Percentiles rank a stretch among this genome's conserved stretches.
phyloP scores from a whole-genome alignment of 305 asterid genomes.

The Petunia hybrid region DNA sequence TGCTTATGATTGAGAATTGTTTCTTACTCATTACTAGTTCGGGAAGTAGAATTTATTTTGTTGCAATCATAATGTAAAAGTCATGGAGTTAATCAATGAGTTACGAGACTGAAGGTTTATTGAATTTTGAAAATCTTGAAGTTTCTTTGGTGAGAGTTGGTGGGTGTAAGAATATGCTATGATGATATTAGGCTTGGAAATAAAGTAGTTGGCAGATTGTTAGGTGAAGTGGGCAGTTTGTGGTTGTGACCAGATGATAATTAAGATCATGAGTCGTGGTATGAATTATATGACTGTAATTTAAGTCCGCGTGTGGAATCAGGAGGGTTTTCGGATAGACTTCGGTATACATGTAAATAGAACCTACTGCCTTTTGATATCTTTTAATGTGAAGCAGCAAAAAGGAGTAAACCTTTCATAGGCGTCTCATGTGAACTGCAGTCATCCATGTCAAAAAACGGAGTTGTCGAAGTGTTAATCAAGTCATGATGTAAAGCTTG shows the following conservation, averaged over 20 bases:
- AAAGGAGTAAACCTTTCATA: not conserved
- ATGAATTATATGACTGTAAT: not conserved
- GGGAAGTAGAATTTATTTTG: not conserved
- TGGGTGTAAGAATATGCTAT: conserved; percentile 4
- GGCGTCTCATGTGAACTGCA: conserved; percentile 6
- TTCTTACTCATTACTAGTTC: conserved; percentile 9
- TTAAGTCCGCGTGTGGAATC: not conserved
- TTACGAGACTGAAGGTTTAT: conserved; percentile 8
- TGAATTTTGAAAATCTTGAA: not conserved
- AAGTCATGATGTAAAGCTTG: not conserved
- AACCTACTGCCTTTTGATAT: conserved; percentile 9
- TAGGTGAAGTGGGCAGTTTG: conserved; percentile 23
- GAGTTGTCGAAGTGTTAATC: not conserved
- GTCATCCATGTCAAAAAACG: not conserved
- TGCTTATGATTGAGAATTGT: conserved; percentile 23
- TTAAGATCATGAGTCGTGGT: not conserved
- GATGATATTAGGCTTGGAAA: not conserved
- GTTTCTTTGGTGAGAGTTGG: not conserved
- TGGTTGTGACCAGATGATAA: not conserved
- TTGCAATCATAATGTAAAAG: not conserved
- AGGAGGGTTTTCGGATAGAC: not conserved
- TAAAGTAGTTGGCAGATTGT: conserved; percentile 7
- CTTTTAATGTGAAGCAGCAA: not conserved
- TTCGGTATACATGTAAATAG: not conserved
- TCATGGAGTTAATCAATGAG: conserved; percentile 2